A percentile compares a stretch with the other conserved stretches of the same genome.
Evolutionary conservation across 768 basidiomycete species (phyloP).

Genomic region (Pleurotus sapidus): DNA sequence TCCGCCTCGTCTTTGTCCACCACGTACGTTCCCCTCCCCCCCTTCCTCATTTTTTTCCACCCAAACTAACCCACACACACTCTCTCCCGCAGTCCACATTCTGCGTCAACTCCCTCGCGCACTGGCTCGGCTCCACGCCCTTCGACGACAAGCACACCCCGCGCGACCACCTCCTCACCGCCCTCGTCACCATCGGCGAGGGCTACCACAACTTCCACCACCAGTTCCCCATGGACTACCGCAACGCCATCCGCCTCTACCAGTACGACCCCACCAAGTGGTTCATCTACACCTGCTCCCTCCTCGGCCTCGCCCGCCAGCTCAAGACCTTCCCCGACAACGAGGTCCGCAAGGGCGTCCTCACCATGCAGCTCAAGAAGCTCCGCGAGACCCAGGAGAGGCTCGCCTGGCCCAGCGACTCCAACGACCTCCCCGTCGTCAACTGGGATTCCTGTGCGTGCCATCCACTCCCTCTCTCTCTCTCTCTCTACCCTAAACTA

Average conservation of each 20-base stretch:
- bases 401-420: constrained; percentile 77
- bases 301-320: constrained; percentile 65
- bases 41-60: not conserved
- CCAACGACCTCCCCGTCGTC: constrained; percentile 73
- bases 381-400: constrained; percentile 73
- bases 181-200: constrained; percentile 88
- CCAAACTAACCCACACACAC: not conserved
- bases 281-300: constrained; percentile 68
- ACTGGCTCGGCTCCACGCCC: constrained; percentile 74
- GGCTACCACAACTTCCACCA: constrained; percentile 99
- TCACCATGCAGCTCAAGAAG: constrained; percentile 92
- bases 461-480: no score
- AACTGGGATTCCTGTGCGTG: constrained; percentile 81
- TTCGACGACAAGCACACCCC: constrained; percentile 33
- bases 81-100: constrained; percentile 71
- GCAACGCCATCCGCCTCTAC: constrained; percentile 93
- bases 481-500: no score
- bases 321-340: constrained; percentile 63
- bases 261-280: constrained; percentile 92
- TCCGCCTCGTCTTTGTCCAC: constrained; percentile 5
- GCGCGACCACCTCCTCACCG: constrained; percentile 86
- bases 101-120: constrained; percentile 94
- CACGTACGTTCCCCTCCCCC: not conserved
- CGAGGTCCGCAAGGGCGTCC: constrained; percentile 78
- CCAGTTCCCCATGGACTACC: constrained; percentile 94